phyloP scores from a whole-genome alignment of 1,284 basidiomycete species.

The Ustilago cynodontis region DNA sequence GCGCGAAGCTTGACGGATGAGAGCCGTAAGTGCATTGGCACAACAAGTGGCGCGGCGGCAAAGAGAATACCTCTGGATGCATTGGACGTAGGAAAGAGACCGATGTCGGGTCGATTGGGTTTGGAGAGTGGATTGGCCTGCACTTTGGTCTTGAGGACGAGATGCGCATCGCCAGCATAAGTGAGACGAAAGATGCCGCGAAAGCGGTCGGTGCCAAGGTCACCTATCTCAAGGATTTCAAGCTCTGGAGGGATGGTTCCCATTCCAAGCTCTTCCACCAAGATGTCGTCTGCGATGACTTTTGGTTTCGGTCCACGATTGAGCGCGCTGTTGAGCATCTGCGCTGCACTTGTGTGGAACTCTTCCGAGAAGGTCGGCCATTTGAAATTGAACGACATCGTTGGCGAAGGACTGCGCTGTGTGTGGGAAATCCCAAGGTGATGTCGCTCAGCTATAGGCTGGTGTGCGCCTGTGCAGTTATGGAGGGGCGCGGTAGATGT shows the following conservation, averaged over 20 bases:
- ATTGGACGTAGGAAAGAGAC: conserved; percentile 57
- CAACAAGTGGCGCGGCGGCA: conserved; percentile 71
- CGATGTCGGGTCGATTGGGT: conserved; percentile 48
- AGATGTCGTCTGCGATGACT: conserved; percentile 95
- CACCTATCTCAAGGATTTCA: conserved; percentile 97
- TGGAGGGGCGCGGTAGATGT: neutral
- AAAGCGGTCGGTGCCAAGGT: conserved; percentile 94
- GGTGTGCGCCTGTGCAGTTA: neutral
- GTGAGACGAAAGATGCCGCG: conserved; percentile 96
- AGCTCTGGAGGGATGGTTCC: conserved; percentile 97
- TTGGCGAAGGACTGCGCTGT: neutral
- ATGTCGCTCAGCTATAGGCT: neutral
- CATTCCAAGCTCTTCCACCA: conserved; percentile 98
- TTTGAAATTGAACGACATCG: conserved; percentile 96
- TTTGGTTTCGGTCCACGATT: conserved; percentile 79
- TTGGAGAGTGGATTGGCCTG: conserved; percentile 92
- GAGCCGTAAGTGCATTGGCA: conserved; percentile 97
- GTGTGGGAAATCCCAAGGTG: no score
- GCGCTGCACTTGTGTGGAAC: conserved; percentile 72
- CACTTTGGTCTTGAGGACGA: conserved; percentile 95
- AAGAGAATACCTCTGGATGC: conserved; percentile 66
- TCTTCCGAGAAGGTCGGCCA: conserved; percentile 87
- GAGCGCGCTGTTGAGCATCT: conserved; percentile 71
- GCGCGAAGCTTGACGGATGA: conserved; percentile 93
- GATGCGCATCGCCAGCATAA: conserved; percentile 94